Percentiles rank a stretch among this genome's conserved stretches.
Evolutionary conservation across 331 rosid species (phyloP).

Genomic region (Erythrophleum ivorense): DNA sequence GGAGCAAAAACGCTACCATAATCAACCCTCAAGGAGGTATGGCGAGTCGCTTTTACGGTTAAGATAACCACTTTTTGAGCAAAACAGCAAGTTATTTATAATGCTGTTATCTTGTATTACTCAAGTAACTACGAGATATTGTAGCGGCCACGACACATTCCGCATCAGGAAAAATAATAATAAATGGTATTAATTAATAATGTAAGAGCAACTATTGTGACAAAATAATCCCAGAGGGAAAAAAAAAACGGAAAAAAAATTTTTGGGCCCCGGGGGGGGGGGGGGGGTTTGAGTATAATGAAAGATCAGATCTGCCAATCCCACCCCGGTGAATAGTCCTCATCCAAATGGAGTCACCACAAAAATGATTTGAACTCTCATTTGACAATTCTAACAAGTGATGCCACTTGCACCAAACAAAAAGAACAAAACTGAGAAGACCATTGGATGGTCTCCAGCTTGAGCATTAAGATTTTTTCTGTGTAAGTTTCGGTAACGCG

Average conservation of each 20-base stretch:
- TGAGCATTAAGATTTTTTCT: not conserved
- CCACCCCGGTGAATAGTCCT: conserved; percentile 30
- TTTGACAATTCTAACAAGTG: conserved; percentile 24
- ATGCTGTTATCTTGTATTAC: not conserved
- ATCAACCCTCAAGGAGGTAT: not conserved
- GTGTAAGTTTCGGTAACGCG: not conserved
- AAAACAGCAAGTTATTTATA: not conserved
- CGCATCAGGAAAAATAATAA: not conserved
- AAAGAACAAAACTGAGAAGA: conserved; percentile 8
- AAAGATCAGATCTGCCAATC: conserved; percentile 30
- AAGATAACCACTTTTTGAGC: not conserved
- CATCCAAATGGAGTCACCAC: conserved; percentile 38
- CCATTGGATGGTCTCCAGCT: not conserved
- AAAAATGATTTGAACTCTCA: conserved; percentile 30
- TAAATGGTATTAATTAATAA: conserved; percentile 26
- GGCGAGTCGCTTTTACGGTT: not conserved
- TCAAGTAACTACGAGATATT: not conserved
- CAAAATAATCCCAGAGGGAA: not conserved
- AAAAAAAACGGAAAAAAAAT: too few species aligned
- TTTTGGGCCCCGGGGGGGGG: too few species aligned
- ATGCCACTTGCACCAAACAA: not conserved
- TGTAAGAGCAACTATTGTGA: conserved; percentile 4
- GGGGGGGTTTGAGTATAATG: not conserved
- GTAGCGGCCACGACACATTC: conserved; percentile 3
- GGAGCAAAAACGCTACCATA: too few species aligned